Evolutionary conservation across 805 yeast species (phyloP).

Genomic region (Cyberlindnera euphorbiiphila): DNA sequence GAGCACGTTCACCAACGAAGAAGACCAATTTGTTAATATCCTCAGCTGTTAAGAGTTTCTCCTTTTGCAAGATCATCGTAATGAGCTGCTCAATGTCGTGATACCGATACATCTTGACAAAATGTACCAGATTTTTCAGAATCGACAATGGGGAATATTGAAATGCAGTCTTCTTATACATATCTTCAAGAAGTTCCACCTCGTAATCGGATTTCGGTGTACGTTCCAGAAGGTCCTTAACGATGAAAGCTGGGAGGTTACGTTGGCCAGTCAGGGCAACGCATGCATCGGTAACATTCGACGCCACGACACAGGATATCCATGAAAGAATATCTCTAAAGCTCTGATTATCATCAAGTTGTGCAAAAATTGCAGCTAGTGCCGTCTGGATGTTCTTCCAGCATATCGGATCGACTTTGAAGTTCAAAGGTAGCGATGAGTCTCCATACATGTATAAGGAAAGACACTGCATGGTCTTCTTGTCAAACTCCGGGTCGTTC

Average conservation of each 20-base stretch:
- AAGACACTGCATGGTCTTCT: conserved; percentile 5
- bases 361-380: conserved; percentile 5
- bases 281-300: conserved; percentile 34
- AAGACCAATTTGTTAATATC: conserved; percentile 14
- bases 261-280: conserved; percentile 28
- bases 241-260: conserved; percentile 37
- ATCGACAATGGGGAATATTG: not conserved
- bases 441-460: conserved; percentile 15
- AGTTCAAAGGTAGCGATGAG: conserved; percentile 1
- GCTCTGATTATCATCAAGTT: conserved; percentile 4
- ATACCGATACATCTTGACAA: conserved; percentile 14
- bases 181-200: conserved; percentile 9
- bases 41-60: conserved; percentile 1
- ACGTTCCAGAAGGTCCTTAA: conserved; percentile 36
- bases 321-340: conserved; percentile 13
- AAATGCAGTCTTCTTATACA: conserved; percentile 2
- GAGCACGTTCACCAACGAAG: conserved; percentile 6
- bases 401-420: not conserved
- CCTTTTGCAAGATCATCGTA: conserved; percentile 2
- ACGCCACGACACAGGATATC: conserved; percentile 30
- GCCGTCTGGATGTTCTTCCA: conserved; percentile 7
- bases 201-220: conserved; percentile 25
- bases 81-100: conserved; percentile 7
- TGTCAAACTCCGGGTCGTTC: conserved; percentile 4
- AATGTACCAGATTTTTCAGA: conserved; percentile 13